Evolutionary conservation across 78 protist genomes (phyloP), one percentile per base, ranked within the genome.

Genomic region (Protostelium mycophagum): DNA sequence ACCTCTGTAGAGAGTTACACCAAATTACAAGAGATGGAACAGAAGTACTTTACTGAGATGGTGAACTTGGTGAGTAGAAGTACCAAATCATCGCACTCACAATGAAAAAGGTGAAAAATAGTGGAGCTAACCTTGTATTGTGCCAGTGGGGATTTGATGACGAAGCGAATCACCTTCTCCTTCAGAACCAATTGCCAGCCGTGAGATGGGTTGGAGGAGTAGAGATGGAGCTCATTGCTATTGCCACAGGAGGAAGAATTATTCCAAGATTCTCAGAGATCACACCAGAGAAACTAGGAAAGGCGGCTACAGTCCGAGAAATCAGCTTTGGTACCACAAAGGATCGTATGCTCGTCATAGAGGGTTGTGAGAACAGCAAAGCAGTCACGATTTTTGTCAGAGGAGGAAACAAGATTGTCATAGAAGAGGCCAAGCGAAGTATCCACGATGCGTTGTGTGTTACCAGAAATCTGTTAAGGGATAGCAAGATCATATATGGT

Each of bases 61-160:
- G 94, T 97, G 86, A 34, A 96, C 31, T 16, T 51, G 73, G 73
- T 51, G 73, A 51, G 73, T 51, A 73, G 0, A 85, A 35, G 91
- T 94, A 35, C 86, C 86, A n/a, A n/a, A n/a, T n/a, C n/a, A n/a
- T n/a, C n/a, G n/a, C n/a, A n/a, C n/a, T 85, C 34, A 85, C 86
- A 35, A 5, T 16, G 36, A 25, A 5, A 38, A 34, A 88, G 63
- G 96, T 97, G 89, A 98, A 98, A 95, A 98, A 91, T 0, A 63
- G 96, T 63, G 99, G 99, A 84, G 98, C 99, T 85, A 98, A 93
- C 88, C 93, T 99, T 0, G 99, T 98, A 35, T 29, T 97, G 63
- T 98, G 99, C 96, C 99, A 99, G 96, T 99, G 99, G 99, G 99
- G 99, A 73, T 99, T 99, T 87, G 99, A 99, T 88, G 99, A 99